phyloP scores from a whole-genome alignment of 768 basidiomycete species.

The Mycena leptocephala region DNA sequence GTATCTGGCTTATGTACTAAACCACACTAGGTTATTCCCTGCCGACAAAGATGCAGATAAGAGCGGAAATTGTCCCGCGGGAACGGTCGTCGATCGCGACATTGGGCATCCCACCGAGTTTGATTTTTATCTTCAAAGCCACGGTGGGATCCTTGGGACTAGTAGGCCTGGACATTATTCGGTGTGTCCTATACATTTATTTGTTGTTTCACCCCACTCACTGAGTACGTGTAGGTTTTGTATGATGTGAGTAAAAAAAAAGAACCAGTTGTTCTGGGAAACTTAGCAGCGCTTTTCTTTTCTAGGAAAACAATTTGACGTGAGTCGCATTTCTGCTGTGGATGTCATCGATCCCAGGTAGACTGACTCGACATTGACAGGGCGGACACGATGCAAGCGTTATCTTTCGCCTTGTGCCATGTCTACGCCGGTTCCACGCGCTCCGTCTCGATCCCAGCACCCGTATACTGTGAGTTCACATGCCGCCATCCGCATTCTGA shows the following conservation, averaged over 20 bases:
- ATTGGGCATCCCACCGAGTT: constrained; percentile 82
- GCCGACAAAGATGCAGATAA: constrained; percentile 65
- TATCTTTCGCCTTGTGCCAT: constrained; percentile 84
- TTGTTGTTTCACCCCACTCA: background rate
- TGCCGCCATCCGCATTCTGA: no score
- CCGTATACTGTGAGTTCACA: constrained; percentile 80
- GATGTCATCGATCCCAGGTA: background rate
- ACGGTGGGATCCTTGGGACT: constrained; percentile 85
- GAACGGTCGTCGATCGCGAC: constrained; percentile 83
- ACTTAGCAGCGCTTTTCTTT: no score
- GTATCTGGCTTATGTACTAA: background rate
- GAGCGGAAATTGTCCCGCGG: constrained; percentile 83
- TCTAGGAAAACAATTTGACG: constrained; percentile 73
- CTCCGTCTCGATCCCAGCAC: constrained; percentile 89
- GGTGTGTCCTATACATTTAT: constrained; percentile 47
- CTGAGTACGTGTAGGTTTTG: constrained; percentile 49
- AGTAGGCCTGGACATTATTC: constrained; percentile 68
- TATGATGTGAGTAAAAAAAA: constrained; percentile 55
- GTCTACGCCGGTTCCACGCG: constrained; percentile 88
- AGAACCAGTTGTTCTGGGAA: background rate
- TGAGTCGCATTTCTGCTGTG: constrained; percentile 44
- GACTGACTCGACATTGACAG: constrained; percentile 47
- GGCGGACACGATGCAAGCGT: constrained; percentile 77
- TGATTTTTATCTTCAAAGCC: constrained; percentile 86
- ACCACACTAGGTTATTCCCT: constrained; percentile 64